Evolutionary conservation across 495 filamentous ascomycete species (phyloP), one percentile per base, ranked within the genome.

Genomic region (Podospora fimiseda): DNA sequence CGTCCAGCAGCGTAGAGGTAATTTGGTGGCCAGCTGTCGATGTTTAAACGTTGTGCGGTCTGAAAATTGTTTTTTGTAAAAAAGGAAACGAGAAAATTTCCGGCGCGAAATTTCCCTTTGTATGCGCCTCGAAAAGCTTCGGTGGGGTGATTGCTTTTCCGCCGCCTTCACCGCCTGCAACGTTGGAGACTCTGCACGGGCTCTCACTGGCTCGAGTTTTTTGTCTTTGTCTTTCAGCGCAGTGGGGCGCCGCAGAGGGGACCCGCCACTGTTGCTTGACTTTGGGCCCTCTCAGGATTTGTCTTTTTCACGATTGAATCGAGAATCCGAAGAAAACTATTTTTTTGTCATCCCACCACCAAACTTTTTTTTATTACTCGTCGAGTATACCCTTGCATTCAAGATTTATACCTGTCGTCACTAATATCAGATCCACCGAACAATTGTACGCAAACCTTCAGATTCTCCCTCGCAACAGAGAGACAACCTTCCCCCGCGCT

Each of bases 21-120:
- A 51, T 51, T 43, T 55, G 48, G 48, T 55, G 62, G 77, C 79
- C 73, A 73, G 76, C 84, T 85, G 85, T 75, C 84, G 83, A 88
- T 87, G 87, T 89, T 91, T 93, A 91, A 88, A 83, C 84, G 23
- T 20, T 47, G 81, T 85, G 84, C 86, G 89, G 89, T 93, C 88
- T 85, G 63, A 6, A 33, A n/a, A n/a, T n/a, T 33, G 27, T 82
- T 74, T 65, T 74, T 74, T 74, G 40, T 73, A 53, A 71, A 69
- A 59, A 50, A 59, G 41, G 58, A 52, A 63, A 49, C 40, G 38
- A 37, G 52, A 55, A 61, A 53, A 33, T 19, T 24, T 11, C 18
- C 23, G 9, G 48, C 43, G 36, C 30, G 45, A 64, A 66, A 52
- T 57, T 58, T 49, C 36, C 44, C 43, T 41, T 53, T 36, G 45